Evolutionary conservation across 441 rosid species (phyloP).

Genomic region (Raphanus hybrid): DNA sequence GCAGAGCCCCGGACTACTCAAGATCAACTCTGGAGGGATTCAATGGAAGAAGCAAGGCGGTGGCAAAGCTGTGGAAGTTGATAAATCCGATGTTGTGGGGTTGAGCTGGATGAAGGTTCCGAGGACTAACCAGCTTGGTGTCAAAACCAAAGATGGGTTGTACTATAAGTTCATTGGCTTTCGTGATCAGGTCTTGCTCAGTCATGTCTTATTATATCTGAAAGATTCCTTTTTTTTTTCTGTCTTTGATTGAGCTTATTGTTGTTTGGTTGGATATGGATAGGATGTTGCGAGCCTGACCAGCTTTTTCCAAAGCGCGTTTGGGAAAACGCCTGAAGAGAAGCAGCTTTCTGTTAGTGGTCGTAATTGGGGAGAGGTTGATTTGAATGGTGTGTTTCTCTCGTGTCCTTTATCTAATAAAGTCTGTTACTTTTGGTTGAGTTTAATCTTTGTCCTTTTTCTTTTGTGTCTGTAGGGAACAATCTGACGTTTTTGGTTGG

Average conservation of each 20-base stretch:
- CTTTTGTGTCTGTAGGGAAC: slow-evolving; percentile 58
- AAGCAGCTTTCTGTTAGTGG: slow-evolving; percentile 95
- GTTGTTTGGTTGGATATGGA: slow-evolving; percentile 11
- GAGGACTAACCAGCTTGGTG: slow-evolving; percentile 77
- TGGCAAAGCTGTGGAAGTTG: slow-evolving; percentile 95
- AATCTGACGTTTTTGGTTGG: slow-evolving; percentile 84
- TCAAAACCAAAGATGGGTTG: slow-evolving; percentile 77
- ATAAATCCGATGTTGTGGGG: slow-evolving; percentile 72
- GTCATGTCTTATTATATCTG: too few species aligned
- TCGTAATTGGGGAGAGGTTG: slow-evolving; percentile 96
- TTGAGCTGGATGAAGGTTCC: slow-evolving; percentile 95
- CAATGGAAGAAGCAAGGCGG: slow-evolving; percentile 98
- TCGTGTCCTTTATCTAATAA: not conserved
- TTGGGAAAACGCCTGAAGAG: slow-evolving; percentile 77
- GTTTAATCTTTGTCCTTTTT: slow-evolving; percentile 1
- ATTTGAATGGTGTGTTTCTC: slow-evolving; percentile 68
- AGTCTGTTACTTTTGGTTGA: not conserved
- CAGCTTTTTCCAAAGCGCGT: slow-evolving; percentile 72
- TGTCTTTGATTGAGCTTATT: not conserved
- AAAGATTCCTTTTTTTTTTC: not conserved
- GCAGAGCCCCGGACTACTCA: slow-evolving; percentile 91
- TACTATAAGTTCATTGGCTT: slow-evolving; percentile 89
- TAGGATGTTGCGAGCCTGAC: slow-evolving; percentile 81
- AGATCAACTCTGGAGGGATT: slow-evolving; percentile 74
- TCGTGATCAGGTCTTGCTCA: slow-evolving; percentile 70